phyloP scores from a whole-genome alignment of 805 yeast genomes.

The Zygotorulaspora chibaensis region DNA sequence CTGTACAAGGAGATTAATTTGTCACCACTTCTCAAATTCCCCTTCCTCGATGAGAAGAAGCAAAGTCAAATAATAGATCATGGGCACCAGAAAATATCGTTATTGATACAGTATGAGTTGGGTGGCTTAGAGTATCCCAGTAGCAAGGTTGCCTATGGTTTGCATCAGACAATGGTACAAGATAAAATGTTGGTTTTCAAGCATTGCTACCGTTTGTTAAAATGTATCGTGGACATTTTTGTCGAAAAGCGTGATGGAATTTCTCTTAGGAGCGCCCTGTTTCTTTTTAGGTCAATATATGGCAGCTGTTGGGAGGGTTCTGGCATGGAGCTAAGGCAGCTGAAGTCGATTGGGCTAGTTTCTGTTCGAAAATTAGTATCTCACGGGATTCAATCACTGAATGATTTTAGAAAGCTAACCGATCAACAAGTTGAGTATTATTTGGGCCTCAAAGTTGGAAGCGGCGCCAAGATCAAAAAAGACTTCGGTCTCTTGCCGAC shows the following conservation, averaged over 20 bases:
- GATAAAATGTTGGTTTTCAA: conserved; percentile 44
- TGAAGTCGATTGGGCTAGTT: conserved; percentile 44
- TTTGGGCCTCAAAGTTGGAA: conserved; percentile 40
- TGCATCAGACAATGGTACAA: conserved; percentile 39
- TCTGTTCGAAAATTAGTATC: conserved; percentile 39
- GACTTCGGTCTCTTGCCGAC: conserved; percentile 38
- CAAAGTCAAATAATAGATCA: conserved; percentile 25
- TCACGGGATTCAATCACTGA: conserved; percentile 35
- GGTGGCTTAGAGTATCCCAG: conserved; percentile 47
- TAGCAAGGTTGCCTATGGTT: conserved; percentile 39
- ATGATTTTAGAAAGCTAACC: conserved; percentile 31
- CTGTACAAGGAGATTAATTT: conserved; percentile 43
- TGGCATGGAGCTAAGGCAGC: conserved; percentile 42
- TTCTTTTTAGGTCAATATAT: conserved; percentile 38
- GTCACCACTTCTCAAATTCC: conserved; percentile 38
- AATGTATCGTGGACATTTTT: conserved; percentile 44
- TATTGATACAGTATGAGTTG: conserved; percentile 47
- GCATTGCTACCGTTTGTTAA: conserved; percentile 41
- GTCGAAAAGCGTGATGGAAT: conserved; percentile 40
- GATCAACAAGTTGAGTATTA: conserved; percentile 39
- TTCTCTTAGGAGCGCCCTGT: conserved; percentile 39
- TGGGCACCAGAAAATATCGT: conserved; percentile 38
- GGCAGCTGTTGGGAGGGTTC: conserved; percentile 52
- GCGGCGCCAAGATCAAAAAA: conserved; percentile 37
- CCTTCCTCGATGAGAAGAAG: conserved; percentile 32